Evolutionary conservation across 2,329 filamentous ascomycete species (phyloP), one percentile per base, ranked within the genome.

Genomic region (Colletotrichum sp.): DNA sequence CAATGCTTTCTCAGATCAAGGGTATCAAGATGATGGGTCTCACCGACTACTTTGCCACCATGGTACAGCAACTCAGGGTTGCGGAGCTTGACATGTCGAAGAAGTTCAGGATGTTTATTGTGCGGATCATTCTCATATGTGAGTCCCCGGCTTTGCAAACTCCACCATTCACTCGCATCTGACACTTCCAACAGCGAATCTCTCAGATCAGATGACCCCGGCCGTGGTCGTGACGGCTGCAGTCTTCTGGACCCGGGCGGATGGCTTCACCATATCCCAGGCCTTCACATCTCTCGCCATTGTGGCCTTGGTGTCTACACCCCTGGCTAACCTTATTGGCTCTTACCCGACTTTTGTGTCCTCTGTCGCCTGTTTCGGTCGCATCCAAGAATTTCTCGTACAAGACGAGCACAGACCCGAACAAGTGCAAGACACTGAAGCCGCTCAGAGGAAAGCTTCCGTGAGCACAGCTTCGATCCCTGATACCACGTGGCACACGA

Each of bases 71-170:
- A 10, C 77, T 87, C 1, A 80, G 86, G 10, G 78, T 84, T 1
- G 65, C 80, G 2, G 86, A 88, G 76, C 77, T 88, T 10, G 78
- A 81, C 4, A 76, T 85, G 1, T 87, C 86, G 0, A 82, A 82
- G 58, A 78, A 79, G 8, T 86, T 72, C 34, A 38, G 66, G 18
- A 63, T 73, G 55, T 73, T 73, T 57, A 73, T 69, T 32, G 66
- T 68, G 30, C 78, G 77, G 6, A 71, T 79, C 24, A 64, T 76
- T 13, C 77, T 80, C 12, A 77, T 79, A 4, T 69, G 71, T 73
- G 10, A 55, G 71, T 69, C 6, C 10, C 15, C 16, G n/a, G 68
- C 9, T 77, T 71, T 18, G 77, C 70, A 3, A 24, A 76, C n/a
- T 7, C 10, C 38, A 12, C 38, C 18, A n/a, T 12, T 69, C 43